These are phyloP conservation scores for Coccinonectria pachysandricola DNA, from an alignment of 2,329 filamentous ascomycete genomes.

Conservation along the genomic window DNA sequence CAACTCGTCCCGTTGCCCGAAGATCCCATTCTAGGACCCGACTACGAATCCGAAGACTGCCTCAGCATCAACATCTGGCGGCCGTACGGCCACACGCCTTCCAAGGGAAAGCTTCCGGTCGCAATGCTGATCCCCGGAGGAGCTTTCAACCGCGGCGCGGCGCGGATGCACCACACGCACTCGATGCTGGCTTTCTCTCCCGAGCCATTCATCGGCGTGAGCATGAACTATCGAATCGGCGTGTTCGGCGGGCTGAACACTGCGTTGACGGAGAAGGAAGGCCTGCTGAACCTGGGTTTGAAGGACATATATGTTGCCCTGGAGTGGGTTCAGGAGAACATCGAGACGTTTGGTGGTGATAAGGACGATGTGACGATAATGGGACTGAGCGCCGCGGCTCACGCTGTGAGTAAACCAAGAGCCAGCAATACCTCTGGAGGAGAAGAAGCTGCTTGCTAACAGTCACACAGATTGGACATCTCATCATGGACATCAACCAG, in stretches of 20 bases:
- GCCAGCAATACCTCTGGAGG: fast-evolving
- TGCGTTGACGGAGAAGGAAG: conserved; percentile 37
- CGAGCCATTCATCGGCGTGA: conserved; percentile 37
- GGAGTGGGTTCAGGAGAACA: conserved; percentile 42
- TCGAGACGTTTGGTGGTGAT: conserved; percentile 39
- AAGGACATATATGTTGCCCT: conserved; percentile 38
- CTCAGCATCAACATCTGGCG: conserved; percentile 18
- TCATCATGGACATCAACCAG: conserved; percentile 24
- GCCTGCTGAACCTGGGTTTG: conserved; percentile 42
- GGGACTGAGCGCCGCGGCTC: conserved; percentile 30
- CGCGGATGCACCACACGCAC: conserved; percentile 26
- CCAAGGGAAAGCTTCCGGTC: conserved; percentile 16
- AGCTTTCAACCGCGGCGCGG: conserved; percentile 22
- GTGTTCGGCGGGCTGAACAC: conserved; percentile 50
- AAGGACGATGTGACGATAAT: conserved; percentile 36
- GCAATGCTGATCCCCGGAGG: conserved; percentile 20
- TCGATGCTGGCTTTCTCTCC: conserved; percentile 40
- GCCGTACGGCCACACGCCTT: conserved; percentile 5
- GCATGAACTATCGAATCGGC: conserved; percentile 38
- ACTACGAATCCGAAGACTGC: conserved; percentile 21
- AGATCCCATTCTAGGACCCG: conserved; percentile 19
- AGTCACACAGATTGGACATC: conserved; percentile 17
- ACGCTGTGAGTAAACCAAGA: conserved; percentile 10
- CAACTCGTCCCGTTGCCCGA: conserved; percentile 22
- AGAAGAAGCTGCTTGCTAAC: too few relatives aligned